These are phyloP conservation scores for Medicago truncatula DNA, from an alignment of 306 rosid genomes.

Conservation along the genomic window DNA sequence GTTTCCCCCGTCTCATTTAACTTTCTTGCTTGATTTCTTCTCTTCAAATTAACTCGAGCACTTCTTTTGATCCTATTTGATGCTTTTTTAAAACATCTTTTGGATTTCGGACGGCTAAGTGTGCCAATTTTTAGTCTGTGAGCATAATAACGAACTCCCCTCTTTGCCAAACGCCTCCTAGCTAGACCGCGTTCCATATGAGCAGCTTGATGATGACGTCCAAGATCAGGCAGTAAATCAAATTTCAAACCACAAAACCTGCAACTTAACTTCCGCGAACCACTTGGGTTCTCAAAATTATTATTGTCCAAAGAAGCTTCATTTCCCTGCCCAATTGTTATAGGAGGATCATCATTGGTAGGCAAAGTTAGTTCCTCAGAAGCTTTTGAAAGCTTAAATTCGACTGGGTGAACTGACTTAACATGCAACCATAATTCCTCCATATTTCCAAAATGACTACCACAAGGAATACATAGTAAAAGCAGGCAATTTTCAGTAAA, in stretches of 20 bases:
- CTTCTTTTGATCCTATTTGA: conserved; percentile 66
- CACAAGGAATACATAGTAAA: conserved; percentile 85
- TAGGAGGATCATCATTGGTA: conserved; percentile 51
- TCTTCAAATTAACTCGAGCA: conserved; percentile 61
- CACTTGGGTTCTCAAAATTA: conserved; percentile 51
- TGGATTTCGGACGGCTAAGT: too few species aligned
- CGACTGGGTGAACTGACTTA: conserved; percentile 61
- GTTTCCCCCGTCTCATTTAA: too few species aligned
- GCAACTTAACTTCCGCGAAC: conserved; percentile 64
- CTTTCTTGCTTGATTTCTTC: conserved; percentile 30
- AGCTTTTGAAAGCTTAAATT: conserved; percentile 59
- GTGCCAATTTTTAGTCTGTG: too few species aligned
- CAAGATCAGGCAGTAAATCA: conserved; percentile 85
- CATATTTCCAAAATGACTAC: conserved; percentile 74
- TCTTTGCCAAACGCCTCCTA: background rate
- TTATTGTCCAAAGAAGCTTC: conserved; percentile 58
- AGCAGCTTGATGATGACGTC: conserved; percentile 93
- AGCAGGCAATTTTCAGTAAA: conserved; percentile 87
- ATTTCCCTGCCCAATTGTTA: conserved; percentile 51
- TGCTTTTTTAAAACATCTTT: conserved; percentile 49
- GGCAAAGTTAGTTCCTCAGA: conserved; percentile 52
- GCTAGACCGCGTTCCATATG: conserved; percentile 74
- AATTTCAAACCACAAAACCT: conserved; percentile 86
- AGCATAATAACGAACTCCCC: too few species aligned
- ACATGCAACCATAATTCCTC: conserved; percentile 84